A percentile compares a stretch with the other conserved stretches of the same genome.
Conservation (phyloP, 208 protist species). For the Polymyxa betae region DNA sequence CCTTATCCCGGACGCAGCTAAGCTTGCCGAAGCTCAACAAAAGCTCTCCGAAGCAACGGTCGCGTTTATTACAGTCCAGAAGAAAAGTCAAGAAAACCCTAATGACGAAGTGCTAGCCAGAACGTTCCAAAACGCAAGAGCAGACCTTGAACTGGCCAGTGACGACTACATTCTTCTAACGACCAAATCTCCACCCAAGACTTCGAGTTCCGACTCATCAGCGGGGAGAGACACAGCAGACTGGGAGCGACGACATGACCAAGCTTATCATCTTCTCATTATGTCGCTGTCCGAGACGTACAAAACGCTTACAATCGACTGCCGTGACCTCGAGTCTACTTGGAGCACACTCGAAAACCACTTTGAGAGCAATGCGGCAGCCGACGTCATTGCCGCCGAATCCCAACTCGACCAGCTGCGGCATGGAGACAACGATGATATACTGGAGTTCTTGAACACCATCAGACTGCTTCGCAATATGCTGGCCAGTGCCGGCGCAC, state of each 20-base stretch:
- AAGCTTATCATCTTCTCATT: not conserved
- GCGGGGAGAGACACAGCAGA: too few relatives aligned
- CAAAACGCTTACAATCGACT: not conserved
- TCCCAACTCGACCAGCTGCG: not conserved
- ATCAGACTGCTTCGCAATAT: not conserved
- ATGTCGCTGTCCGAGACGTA: not conserved
- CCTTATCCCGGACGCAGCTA: too few relatives aligned
- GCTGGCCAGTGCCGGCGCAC: not conserved
- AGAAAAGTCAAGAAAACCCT: too few relatives aligned
- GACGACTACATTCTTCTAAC: too few relatives aligned
- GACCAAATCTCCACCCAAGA: too few relatives aligned
- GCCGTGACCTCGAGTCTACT: not conserved
- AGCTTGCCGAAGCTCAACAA: too few relatives aligned
- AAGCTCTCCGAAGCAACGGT: too few relatives aligned
- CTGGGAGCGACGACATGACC: not conserved
- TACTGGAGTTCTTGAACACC: not conserved
- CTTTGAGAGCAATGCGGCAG: not conserved
- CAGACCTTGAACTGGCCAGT: too few relatives aligned
- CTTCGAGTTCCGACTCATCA: too few relatives aligned
- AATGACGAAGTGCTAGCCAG: too few relatives aligned
- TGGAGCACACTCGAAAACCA: not conserved
- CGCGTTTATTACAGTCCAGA: too few relatives aligned
- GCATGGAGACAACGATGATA: not conserved
- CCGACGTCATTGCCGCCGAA: not conserved
- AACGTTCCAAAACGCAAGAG: too few relatives aligned